Percentiles rank a stretch among this genome's conserved stretches.
phyloP scores from a whole-genome alignment of 257 asterid genomes.

The Petunia secreta region DNA sequence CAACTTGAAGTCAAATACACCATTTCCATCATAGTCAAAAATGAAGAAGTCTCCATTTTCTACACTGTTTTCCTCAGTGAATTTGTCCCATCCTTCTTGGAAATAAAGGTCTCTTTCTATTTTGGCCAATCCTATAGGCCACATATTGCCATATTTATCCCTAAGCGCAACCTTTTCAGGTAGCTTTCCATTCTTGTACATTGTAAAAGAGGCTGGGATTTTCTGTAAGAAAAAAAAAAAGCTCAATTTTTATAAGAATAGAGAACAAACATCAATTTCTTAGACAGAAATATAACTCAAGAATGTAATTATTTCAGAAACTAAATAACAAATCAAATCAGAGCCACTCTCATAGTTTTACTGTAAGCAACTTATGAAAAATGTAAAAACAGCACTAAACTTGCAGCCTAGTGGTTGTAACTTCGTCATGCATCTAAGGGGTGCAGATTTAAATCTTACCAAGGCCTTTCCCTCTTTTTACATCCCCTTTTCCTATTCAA shows the following conservation, averaged over 20 bases:
- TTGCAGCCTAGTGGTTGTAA: too few relatives aligned
- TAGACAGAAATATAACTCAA: not conserved
- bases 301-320: too few relatives aligned
- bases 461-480: too few relatives aligned
- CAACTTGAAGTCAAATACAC: slow-evolving; percentile 5
- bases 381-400: too few relatives aligned
- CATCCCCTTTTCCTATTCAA: too few relatives aligned
- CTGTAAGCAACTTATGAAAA: too few relatives aligned
- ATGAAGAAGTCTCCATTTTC: not conserved
- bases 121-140: slow-evolving; percentile 10
- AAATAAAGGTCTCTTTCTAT: not conserved
- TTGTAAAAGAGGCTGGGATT: not conserved
- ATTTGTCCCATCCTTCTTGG: slow-evolving; percentile 18
- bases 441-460: too few relatives aligned
- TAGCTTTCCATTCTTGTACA: not conserved
- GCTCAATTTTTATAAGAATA: not conserved
- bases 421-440: too few relatives aligned
- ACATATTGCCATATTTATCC: slow-evolving; percentile 15
- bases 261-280: not conserved
- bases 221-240: not conserved
- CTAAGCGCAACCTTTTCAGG: not conserved
- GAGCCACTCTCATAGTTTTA: too few relatives aligned
- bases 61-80: slow-evolving; percentile 19
- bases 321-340: too few relatives aligned
- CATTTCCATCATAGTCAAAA: not conserved